A percentile compares a stretch with the other conserved stretches of the same genome.
Evolutionary conservation across 495 filamentous ascomycete species (phyloP).

Genomic region (Schizothecium vesticola): DNA sequence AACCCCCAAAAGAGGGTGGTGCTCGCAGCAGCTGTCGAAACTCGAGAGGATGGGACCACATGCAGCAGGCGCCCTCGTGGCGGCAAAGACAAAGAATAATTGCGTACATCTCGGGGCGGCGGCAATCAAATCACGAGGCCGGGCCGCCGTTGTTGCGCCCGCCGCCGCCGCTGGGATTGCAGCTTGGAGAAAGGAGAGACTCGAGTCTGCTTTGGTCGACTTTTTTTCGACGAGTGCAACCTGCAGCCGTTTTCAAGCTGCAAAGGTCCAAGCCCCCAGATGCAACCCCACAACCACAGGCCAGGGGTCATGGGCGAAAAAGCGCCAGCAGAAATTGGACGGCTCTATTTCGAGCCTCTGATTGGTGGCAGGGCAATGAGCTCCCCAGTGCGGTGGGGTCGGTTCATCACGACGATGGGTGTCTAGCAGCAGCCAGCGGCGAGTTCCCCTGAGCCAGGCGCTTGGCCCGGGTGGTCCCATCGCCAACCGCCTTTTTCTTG

Average conservation of each 20-base stretch:
- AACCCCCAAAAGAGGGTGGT: background rate
- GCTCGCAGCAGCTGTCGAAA: background rate
- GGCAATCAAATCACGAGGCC: background rate
- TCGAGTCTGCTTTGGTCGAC: background rate
- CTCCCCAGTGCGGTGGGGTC: constrained; percentile 1
- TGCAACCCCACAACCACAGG: background rate
- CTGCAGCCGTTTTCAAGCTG: background rate
- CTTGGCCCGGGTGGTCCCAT: constrained; percentile 4
- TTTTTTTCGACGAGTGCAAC: background rate
- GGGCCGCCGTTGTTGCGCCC: too few species aligned
- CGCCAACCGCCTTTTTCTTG: constrained; percentile 17
- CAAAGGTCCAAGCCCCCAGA: background rate
- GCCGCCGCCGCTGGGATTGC: background rate
- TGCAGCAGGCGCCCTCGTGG: background rate
- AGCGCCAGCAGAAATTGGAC: constrained; percentile 1
- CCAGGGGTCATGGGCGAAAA: background rate
- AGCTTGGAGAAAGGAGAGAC: background rate
- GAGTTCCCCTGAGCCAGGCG: constrained; percentile 19
- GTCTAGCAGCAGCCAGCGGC: background rate
- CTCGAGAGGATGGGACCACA: background rate
- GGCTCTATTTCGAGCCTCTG: background rate
- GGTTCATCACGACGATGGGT: constrained; percentile 3
- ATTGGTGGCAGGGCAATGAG: constrained; percentile 1
- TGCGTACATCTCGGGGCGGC: too few species aligned
- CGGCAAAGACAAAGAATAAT: background rate